Conservation (phyloP, 176 grass and related monocot genomes). For the Leersia perrieri region DNA sequence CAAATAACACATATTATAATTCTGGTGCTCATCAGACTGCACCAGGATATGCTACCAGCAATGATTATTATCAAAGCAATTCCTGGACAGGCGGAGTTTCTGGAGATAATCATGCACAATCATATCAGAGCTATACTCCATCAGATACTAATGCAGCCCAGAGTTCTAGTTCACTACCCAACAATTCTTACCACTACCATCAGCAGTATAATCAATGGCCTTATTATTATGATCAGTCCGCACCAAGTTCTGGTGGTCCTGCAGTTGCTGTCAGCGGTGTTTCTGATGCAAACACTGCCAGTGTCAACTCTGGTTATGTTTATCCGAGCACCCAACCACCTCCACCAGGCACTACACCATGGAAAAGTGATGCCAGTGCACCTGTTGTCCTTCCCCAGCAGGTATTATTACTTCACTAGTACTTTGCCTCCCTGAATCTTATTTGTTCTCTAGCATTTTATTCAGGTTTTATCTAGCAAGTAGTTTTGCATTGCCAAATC, state of each 20-base stretch:
- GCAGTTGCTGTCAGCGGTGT: constrained; percentile 30
- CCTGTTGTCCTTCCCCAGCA: constrained; percentile 41
- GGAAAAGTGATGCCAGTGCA: constrained; percentile 53
- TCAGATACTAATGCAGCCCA: constrained; percentile 39
- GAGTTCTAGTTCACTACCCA: constrained; percentile 51
- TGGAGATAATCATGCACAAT: constrained; percentile 35
- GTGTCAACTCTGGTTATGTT: constrained; percentile 34
- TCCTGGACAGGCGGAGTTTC: constrained; percentile 50
- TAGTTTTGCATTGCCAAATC: constrained; percentile 3
- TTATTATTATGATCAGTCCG: constrained; percentile 62
- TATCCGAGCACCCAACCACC: constrained; percentile 67
- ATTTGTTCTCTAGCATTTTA: constrained; percentile 3
- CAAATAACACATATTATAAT: constrained; percentile 93
- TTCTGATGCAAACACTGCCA: constrained; percentile 22
- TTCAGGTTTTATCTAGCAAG: neutral
- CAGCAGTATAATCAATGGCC: constrained; percentile 70
- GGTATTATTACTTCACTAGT: constrained; percentile 43
- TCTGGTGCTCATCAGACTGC: constrained; percentile 73
- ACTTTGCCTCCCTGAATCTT: neutral
- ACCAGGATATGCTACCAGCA: constrained; percentile 56
- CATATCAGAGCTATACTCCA: constrained; percentile 50
- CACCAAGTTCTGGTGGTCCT: constrained; percentile 30
- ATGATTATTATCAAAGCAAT: constrained; percentile 70
- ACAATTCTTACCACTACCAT: constrained; percentile 56
- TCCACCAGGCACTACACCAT: constrained; percentile 76